Evolutionary conservation across 805 yeast genomes (phyloP).

Genomic region (Ogataea zsoltii): DNA sequence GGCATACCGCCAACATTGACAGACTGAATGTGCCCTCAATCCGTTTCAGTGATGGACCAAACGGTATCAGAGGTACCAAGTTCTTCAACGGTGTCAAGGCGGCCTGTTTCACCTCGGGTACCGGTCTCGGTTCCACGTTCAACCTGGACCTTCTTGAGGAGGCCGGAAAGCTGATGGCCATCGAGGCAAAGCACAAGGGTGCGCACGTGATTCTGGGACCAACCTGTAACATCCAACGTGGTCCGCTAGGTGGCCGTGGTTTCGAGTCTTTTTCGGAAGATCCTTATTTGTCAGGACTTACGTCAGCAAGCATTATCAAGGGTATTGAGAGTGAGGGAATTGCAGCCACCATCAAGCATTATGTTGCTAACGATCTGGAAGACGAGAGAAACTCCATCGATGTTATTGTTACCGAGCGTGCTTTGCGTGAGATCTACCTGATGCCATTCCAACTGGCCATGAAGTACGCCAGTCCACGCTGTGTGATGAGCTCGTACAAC

Average conservation of each 20-base stretch:
- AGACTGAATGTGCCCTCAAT: conserved; percentile 39
- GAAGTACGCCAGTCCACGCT: conserved; percentile 50
- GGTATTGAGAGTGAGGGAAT: conserved; percentile 58
- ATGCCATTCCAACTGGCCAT: conserved; percentile 67
- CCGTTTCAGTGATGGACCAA: conserved; percentile 47
- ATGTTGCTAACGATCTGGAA: conserved; percentile 64
- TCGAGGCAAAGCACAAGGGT: conserved; percentile 46
- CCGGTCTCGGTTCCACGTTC: conserved; percentile 47
- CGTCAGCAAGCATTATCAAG: conserved; percentile 49
- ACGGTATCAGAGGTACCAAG: conserved; percentile 48
- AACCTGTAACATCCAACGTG: conserved; percentile 42
- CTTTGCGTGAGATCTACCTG: conserved; percentile 64
- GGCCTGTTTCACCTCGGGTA: conserved; percentile 50
- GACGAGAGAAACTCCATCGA: conserved; percentile 52
- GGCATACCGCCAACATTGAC: conserved; percentile 41
- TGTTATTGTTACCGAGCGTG: conserved; percentile 56
- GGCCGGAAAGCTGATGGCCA: conserved; percentile 45
- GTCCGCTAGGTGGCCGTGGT: conserved; percentile 44
- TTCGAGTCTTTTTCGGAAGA: conserved; percentile 25
- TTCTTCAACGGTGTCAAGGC: conserved; percentile 44
- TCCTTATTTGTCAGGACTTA: conserved; percentile 41
- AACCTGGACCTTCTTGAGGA: conserved; percentile 40
- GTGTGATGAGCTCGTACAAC: conserved; percentile 66
- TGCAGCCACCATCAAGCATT: conserved; percentile 63
- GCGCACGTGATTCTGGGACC: conserved; percentile 43